Base-by-base conservation (phyloP, 768 basidiomycete genomes). In the Paxillus rubicundulus region DNA sequence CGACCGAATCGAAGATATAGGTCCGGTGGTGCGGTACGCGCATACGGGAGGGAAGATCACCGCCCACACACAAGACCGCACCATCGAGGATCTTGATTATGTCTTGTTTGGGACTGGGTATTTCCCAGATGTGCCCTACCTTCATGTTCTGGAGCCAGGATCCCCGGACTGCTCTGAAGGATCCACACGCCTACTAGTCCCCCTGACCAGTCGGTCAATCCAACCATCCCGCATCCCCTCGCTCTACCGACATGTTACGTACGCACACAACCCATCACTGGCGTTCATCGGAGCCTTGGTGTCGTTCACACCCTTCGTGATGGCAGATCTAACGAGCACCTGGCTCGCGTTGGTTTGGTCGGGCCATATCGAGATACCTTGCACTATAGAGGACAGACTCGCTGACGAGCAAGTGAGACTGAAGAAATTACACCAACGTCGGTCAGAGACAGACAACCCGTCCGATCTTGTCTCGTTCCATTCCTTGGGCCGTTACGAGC, bases 51-150 rank as follows among this genome's bases (percentile, higher is more conserved):
- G 50, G 4, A 74, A 70, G 38, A 62, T 77, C 38, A 68, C 59
- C 13, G 72, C 69, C 9, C 58, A 69, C 18, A 61, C 80, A 6
- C 47, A 63, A 34, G 76, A 79, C 46, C 65, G 68, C 9, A 57
- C 54, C 4, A 65, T 81, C 41, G 58, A 61, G 5, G 71, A 74
- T 40, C 64, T 82, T 16, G 78, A 81, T 54, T 20, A 57, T 9
- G 72, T 81, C 21, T 52, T 79, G 9, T 61, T 78, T 21, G 78
- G 77, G 14, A 80, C 78, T 0, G 80, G 80, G 2, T 81, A 80
- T 41, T 69, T 62, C 24, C 73, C 76, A 6, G 57, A 71, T 7
- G 72, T 78, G 2, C 59, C 67, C 9, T 75, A 78, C 59, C 64
- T 80, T 17, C 70, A 70, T 17, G 71, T 77, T 5, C 60, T 58